These are phyloP conservation scores for Candida quercuum DNA, from an alignment of 805 yeast genomes.

Conservation along the genomic window DNA sequence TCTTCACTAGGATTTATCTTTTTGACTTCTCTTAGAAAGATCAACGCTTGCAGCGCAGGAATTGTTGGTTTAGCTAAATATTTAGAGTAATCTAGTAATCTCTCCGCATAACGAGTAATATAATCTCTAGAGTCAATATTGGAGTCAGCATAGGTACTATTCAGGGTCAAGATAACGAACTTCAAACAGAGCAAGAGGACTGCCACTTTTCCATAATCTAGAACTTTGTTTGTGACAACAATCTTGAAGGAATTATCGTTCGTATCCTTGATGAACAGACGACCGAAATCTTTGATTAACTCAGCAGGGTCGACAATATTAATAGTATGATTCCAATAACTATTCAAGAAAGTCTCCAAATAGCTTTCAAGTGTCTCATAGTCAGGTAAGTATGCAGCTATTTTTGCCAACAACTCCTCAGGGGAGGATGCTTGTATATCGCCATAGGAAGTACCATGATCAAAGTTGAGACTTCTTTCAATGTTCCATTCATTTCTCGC, in stretches of 20 bases:
- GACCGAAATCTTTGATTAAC: conserved; percentile 14
- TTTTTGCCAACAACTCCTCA: conserved; percentile 7
- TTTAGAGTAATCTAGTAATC: conserved; percentile 12
- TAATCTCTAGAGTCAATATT: conserved; percentile 12
- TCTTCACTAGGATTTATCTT: conserved; percentile 15
- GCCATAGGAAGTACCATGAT: conserved; percentile 5
- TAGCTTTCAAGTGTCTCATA: conserved; percentile 12
- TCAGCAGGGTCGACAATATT: conserved; percentile 14
- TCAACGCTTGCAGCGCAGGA: conserved; percentile 19
- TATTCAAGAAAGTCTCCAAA: conserved; percentile 9
- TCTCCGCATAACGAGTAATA: conserved; percentile 10
- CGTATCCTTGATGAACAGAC: conserved; percentile 7
- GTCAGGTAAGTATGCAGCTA: conserved; percentile 16
- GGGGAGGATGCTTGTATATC: conserved; percentile 8
- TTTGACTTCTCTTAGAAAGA: conserved; percentile 11
- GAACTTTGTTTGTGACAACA: conserved; percentile 4
- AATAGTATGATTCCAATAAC: conserved; percentile 13
- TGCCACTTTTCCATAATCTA: conserved; percentile 20
- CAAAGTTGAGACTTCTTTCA: conserved; percentile 9
- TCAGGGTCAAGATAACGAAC: conserved; percentile 5
- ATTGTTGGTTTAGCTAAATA: conserved; percentile 9
- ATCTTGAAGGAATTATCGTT: conserved; percentile 7
- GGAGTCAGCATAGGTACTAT: background rate
- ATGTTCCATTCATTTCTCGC: conserved; percentile 19
- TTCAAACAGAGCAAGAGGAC: conserved; percentile 12